Base-by-base conservation (phyloP, 2,329 filamentous ascomycete genomes). In the Aspergillus sp. region DNA sequence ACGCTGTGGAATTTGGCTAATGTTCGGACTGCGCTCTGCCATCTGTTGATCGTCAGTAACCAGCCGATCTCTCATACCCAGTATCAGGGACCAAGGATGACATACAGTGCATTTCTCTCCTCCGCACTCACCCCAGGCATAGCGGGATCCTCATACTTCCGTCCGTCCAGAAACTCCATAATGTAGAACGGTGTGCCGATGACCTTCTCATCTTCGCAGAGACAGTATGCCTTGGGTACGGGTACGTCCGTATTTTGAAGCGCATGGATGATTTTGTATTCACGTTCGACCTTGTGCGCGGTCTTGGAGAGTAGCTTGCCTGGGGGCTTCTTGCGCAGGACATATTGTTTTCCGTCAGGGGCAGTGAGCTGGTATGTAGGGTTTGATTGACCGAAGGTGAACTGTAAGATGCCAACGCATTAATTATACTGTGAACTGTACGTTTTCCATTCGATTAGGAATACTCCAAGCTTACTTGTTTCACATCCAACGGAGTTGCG, bases 291-390 rank as follows among this genome's bases (percentile, higher is more conserved):
- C 66, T 91, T 87, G 73, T 98, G 93, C 7, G 93, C 93, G 2
- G 91, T 91, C 72, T 90, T 89, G 57, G 89, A 95, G 39, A 97
- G 78, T 33, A 98, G 83, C 71, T 85, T 83, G 51, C 93, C 93
- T n/a, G 93, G 91, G 1, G 93, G 93, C 72, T 97, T 97, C 79
- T 98, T 97, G 65, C 93, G 88, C 74, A 97, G 79, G 30, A 98
- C 93, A 70, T 85, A 95, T 62, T 83, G 82, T 54, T 74, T 67
- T 40, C 83, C 81, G 62, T 82, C 76, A 52, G 81, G 75, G 41
- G 83, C 83, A 11, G 83, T 95, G 60, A 97, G 77, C 60, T 91
- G 88, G 71, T 97, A 98, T 2, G 93, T 98, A 36, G 93, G 93
- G 65, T 97, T 98, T 46, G 89, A 95, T 71, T 97, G 93, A 47